These are phyloP conservation scores for Podaxis sp. DNA, from an alignment of 768 basidiomycete species.

Conservation along the genomic window DNA sequence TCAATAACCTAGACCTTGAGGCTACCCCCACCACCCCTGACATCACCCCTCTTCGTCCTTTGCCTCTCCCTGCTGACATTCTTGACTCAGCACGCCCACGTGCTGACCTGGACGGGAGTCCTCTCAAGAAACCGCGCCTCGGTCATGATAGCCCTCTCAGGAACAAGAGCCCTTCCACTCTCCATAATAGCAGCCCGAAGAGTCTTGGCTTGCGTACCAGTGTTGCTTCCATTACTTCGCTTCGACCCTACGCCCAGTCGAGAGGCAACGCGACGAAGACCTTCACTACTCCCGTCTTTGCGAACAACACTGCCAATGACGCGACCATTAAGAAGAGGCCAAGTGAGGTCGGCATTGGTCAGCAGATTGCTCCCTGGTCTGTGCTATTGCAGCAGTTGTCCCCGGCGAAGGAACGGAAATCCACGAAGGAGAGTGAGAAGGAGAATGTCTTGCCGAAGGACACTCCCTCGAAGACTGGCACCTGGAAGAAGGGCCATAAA, in stretches of 20 bases:
- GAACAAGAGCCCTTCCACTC: conserved; percentile 15
- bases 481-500: conserved; percentile 35
- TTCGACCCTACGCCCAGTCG: conserved; percentile 28
- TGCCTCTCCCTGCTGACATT: conserved; percentile 22
- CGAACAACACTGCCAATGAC: conserved; percentile 8
- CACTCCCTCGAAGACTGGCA: conserved; percentile 17
- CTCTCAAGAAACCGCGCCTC: conserved; percentile 29
- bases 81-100: conserved; percentile 2
- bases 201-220: conserved; percentile 34
- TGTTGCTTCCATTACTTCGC: conserved; percentile 35
- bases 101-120: conserved; percentile 28
- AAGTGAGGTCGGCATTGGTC: conserved; percentile 34
- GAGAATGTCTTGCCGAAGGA: conserved; percentile 17
- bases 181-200: neutral
- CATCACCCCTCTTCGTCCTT: conserved; percentile 40
- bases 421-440: conserved; percentile 17
- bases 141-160: conserved; percentile 36
- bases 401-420: conserved; percentile 15
- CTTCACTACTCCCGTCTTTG: conserved; percentile 5
- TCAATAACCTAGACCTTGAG: conserved; percentile 78
- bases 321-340: conserved; percentile 6
- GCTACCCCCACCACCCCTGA: conserved; percentile 65
- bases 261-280: conserved; percentile 17
- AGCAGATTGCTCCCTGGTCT: conserved; percentile 66
- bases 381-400: conserved; percentile 33